Conservation (phyloP, 257 asterid genomes). For the Solanum sejunctum region DNA sequence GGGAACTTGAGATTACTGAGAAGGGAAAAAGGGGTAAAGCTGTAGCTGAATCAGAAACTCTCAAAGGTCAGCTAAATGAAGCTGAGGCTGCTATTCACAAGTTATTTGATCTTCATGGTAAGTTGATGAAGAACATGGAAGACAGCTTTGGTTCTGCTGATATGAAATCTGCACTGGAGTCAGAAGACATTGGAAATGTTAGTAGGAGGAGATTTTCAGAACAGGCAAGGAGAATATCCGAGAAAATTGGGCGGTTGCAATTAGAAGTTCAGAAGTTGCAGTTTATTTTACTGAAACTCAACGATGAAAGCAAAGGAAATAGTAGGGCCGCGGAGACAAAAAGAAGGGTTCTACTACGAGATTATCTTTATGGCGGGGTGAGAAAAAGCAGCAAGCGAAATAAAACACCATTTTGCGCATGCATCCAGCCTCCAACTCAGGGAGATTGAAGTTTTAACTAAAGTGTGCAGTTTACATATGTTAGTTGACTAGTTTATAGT, state of each 20-base stretch:
- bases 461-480: neutral
- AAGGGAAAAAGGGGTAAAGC: conserved; percentile 76
- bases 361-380: conserved; percentile 34
- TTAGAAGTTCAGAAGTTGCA: conserved; percentile 45
- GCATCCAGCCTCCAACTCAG: conserved; percentile 28
- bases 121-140: conserved; percentile 51
- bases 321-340: conserved; percentile 16
- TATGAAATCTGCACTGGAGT: conserved; percentile 46
- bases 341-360: conserved; percentile 28
- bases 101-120: conserved; percentile 59
- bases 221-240: conserved; percentile 37
- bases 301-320: conserved; percentile 20
- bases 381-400: conserved; percentile 18
- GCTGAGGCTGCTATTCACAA: conserved; percentile 57
- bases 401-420: conserved; percentile 28
- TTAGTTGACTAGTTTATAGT: conserved; percentile 4
- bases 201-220: conserved; percentile 52
- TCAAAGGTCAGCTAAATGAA: conserved; percentile 78
- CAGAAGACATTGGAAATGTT: conserved; percentile 38
- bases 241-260: conserved; percentile 41
- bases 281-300: conserved; percentile 34
- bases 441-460: conserved; percentile 12
- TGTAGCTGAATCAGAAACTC: conserved; percentile 53
- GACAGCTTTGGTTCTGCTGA: conserved; percentile 29
- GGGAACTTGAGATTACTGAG: conserved; percentile 59